A percentile compares a stretch with the other conserved stretches of the same genome.
Evolutionary conservation across 179 eudicot species (phyloP).

Genomic region (Nepenthes alata): DNA sequence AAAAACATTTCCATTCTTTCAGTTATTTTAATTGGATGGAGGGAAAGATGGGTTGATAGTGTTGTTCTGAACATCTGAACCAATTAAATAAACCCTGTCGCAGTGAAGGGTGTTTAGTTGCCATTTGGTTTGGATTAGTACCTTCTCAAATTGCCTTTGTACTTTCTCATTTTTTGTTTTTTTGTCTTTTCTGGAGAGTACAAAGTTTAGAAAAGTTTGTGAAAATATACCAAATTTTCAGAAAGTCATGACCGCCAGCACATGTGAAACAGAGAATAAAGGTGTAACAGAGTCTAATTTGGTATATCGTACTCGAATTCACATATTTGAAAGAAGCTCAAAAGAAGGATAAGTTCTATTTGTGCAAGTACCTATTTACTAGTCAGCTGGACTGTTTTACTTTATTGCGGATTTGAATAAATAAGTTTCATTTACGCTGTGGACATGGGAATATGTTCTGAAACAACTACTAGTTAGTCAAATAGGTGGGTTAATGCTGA

Average conservation of each 20-base stretch:
- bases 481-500: too few species aligned
- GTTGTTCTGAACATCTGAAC: conserved; percentile 14
- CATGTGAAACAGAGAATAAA: conserved; percentile 13
- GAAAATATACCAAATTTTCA: conserved; percentile 9
- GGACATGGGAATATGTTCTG: too few species aligned
- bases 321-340: conserved; percentile 6
- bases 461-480: too few species aligned
- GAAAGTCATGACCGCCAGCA: conserved; percentile 7
- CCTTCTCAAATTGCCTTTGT: background rate
- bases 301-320: background rate
- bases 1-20: conserved; percentile 16
- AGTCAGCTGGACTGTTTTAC: background rate
- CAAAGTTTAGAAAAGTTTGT: conserved; percentile 5
- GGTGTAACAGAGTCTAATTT: conserved; percentile 2
- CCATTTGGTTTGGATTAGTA: conserved; percentile 12
- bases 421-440: too few species aligned
- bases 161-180: conserved; percentile 1
- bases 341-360: conserved; percentile 9
- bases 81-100: conserved; percentile 6
- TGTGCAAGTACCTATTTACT: conserved; percentile 4
- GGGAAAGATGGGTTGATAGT: background rate
- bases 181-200: too few species aligned
- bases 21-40: conserved; percentile 17
- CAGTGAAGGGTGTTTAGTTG: conserved; percentile 13
- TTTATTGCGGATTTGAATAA: too few species aligned